Evolutionary conservation across 1,284 basidiomycete species (phyloP), one percentile per base, ranked within the genome.

Genomic region (Somion occarium): DNA sequence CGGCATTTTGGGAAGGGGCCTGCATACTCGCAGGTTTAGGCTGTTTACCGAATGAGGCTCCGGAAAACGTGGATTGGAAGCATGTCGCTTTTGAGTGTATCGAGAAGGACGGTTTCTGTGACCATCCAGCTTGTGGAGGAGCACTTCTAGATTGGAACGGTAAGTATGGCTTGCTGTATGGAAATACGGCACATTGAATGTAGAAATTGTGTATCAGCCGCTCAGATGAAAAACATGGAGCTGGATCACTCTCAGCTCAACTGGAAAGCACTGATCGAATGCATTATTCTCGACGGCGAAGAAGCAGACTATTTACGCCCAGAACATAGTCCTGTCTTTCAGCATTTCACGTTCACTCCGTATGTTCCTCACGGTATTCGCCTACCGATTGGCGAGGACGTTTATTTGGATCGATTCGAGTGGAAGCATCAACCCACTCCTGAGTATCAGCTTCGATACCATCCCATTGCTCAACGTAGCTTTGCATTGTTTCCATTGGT

Each of bases 121-220:
- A 42, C 2, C 39, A 49, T 30, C 48, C 48, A 20, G 38, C n/a
- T 26, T 49, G 48, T 25, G 48, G 48, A 11, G 22, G 12, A 4
- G 18, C 20, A 2, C n/a, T 22, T n/a, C 19, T 49, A 5, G 38
- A 49, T 13, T 15, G 19, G 18, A 49, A 49, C 27, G 22, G 48
- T 48, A 23, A 12, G 46, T 39, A 15, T 23, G 22, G 15, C n/a
- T n/a, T n/a, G n/a, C n/a, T n/a, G n/a, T n/a, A 37, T n/a, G 34
- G 34, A n/a, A 37, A 37, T 37, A 11, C 34, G 34, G 11, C 9
- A 37, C 34, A n/a, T 37, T n/a, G 34, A 37, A 9, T 37, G 34
- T 37, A 37, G 34, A n/a, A 37, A 11, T 37, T 37, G n/a, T 37
- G n/a, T n/a, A n/a, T 37, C 34, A n/a, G n/a, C 11, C 11, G n/a